phyloP scores from a whole-genome alignment of 495 filamentous ascomycete genomes.

The Neurospora pannonica region DNA sequence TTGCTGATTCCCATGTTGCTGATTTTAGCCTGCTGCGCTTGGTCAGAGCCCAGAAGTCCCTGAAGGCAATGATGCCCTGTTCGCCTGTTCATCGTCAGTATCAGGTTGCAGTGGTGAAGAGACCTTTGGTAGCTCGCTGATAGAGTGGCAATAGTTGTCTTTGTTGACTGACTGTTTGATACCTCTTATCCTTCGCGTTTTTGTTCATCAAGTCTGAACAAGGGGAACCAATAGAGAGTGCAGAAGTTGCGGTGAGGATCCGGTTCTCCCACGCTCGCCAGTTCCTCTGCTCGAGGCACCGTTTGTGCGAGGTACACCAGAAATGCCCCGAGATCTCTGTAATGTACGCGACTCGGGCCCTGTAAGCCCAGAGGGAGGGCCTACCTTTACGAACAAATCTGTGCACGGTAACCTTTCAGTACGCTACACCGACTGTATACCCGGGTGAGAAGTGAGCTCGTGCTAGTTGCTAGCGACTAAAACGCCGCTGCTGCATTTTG shows the following conservation, averaged over 20 bases:
- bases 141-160: background rate
- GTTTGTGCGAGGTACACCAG: background rate
- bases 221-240: slow-evolving; percentile 1
- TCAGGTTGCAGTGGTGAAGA: background rate
- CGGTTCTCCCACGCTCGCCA: background rate
- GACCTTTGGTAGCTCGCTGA: background rate
- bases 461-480: background rate
- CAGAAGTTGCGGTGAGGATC: slow-evolving; percentile 18
- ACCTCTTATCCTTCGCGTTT: background rate
- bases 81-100: background rate
- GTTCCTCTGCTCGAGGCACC: background rate
- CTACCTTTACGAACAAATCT: background rate
- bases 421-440: background rate
- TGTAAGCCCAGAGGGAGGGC: background rate
- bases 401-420: background rate
- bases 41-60: background rate
- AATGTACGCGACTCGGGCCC: background rate
- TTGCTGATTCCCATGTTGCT: background rate
- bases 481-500: background rate
- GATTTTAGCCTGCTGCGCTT: background rate
- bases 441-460: background rate
- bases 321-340: background rate
- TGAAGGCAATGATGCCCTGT: background rate
- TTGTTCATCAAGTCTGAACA: background rate
- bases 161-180: background rate